Evolutionary conservation across 495 filamentous ascomycete species (phyloP).

Genomic region (Lasiosphaeria ovina): DNA sequence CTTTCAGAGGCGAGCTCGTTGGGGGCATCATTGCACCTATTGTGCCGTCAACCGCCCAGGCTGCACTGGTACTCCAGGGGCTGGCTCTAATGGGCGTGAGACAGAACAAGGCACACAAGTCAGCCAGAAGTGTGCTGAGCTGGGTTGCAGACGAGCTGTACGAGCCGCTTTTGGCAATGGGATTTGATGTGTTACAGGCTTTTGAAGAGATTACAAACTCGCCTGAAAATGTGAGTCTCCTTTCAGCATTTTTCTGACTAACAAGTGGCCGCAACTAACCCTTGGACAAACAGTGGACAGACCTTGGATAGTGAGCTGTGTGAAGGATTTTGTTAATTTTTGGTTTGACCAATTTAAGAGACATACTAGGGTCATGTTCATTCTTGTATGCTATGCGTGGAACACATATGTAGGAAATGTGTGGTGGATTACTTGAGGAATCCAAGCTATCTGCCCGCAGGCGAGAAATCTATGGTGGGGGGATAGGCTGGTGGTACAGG

Average conservation of each 20-base stretch:
- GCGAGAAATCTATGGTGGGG: neutral
- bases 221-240: slow-evolving; percentile 54
- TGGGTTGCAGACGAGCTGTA: slow-evolving; percentile 73
- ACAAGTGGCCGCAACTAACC: neutral
- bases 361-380: no score
- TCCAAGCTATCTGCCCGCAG: no score
- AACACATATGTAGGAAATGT: no score
- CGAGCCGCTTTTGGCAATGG: slow-evolving; percentile 71
- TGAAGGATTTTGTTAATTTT: neutral
- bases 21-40: slow-evolving; percentile 82
- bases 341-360: neutral
- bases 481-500: no score
- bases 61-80: slow-evolving; percentile 70
- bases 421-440: no score
- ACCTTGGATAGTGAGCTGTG: slow-evolving; percentile 29
- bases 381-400: no score
- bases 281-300: slow-evolving; percentile 32
- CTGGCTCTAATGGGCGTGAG: slow-evolving; percentile 77
- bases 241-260: neutral
- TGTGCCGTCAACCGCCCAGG: slow-evolving; percentile 67
- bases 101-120: slow-evolving; percentile 75
- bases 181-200: slow-evolving; percentile 69
- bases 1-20: slow-evolving; percentile 42
- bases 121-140: slow-evolving; percentile 67
- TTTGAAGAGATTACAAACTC: slow-evolving; percentile 81